These are phyloP conservation scores for Kodamaea fukazawae DNA, from an alignment of 805 yeast genomes.

Conservation along the genomic window DNA sequence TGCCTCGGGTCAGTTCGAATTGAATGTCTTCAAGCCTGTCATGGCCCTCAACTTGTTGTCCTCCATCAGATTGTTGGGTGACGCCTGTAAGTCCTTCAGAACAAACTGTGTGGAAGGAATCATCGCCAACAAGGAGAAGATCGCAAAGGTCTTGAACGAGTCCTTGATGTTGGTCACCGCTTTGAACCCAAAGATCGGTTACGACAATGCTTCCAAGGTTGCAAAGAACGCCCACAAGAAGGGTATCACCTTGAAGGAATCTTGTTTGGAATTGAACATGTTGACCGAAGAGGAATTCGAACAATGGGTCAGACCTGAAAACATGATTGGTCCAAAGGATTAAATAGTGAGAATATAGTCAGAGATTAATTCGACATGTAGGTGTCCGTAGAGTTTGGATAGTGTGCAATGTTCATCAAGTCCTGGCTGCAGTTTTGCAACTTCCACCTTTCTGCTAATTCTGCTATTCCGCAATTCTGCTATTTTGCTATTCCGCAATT, in stretches of 20 bases:
- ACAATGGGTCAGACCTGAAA: slow-evolving; percentile 41
- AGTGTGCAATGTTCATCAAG: too few species aligned
- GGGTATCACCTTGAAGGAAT: slow-evolving; percentile 38
- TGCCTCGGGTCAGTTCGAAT: slow-evolving; percentile 40
- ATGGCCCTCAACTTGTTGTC: slow-evolving; percentile 36
- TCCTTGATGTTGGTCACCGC: slow-evolving; percentile 42
- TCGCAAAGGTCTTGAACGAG: slow-evolving; percentile 35
- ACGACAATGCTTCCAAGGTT: slow-evolving; percentile 39
- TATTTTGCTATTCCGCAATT: too few species aligned
- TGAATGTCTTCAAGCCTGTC: slow-evolving; percentile 41
- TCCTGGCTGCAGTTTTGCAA: too few species aligned
- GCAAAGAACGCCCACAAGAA: slow-evolving; percentile 42
- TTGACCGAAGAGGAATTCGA: slow-evolving; percentile 34
- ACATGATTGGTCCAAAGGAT: slow-evolving; percentile 38
- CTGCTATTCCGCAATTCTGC: too few species aligned
- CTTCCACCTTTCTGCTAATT: too few species aligned
- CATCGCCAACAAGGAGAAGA: slow-evolving; percentile 35
- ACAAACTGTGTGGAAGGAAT: slow-evolving; percentile 39
- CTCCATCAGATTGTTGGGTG: slow-evolving; percentile 35
- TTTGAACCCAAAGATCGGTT: slow-evolving; percentile 40
- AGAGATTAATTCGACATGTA: too few species aligned
- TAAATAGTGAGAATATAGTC: slow-evolving; percentile 12
- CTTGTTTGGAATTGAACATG: slow-evolving; percentile 35
- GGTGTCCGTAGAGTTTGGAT: too few species aligned
- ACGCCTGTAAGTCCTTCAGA: slow-evolving; percentile 34